Conservation (phyloP, 305 asterid genomes). For the Fraxinus floribunda region DNA sequence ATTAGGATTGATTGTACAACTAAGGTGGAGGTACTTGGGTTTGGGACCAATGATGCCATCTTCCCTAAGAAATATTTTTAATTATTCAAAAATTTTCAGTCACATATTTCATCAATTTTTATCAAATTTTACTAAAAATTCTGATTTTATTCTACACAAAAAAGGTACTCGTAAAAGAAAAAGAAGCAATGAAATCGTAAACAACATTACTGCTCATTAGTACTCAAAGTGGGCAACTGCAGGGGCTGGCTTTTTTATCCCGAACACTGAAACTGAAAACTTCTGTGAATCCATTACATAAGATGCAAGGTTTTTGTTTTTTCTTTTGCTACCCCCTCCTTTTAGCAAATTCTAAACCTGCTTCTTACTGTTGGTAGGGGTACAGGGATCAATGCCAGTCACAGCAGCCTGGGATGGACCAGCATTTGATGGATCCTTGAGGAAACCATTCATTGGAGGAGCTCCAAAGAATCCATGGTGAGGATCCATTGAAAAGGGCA, state of each 20-base stretch:
- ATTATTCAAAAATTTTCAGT: background rate
- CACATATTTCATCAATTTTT: background rate
- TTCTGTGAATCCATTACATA: background rate
- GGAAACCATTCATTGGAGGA: constrained; percentile 44
- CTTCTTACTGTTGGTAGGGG: constrained; percentile 44
- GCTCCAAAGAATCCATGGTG: constrained; percentile 55
- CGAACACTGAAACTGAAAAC: background rate
- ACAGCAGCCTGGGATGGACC: constrained; percentile 43
- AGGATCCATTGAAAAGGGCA: constrained; percentile 41
- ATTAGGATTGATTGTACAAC: background rate
- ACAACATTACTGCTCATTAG: background rate
- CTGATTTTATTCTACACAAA: background rate
- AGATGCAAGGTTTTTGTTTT: background rate
- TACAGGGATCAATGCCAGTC: constrained; percentile 35
- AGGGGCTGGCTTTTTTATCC: constrained; percentile 16
- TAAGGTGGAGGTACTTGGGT: background rate
- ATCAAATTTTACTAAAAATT: background rate
- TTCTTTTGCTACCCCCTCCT: background rate
- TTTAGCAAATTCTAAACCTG: constrained; percentile 28
- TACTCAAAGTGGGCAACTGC: constrained; percentile 17
- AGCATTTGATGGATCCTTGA: constrained; percentile 43
- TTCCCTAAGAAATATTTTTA: background rate
- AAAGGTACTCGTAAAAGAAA: background rate
- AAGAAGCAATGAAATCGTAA: background rate
- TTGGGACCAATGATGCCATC: background rate